These are phyloP conservation scores for Cyclotella kingstonii DNA, from an alignment of 108 stramenopile genomes.

Conservation along the genomic window DNA sequence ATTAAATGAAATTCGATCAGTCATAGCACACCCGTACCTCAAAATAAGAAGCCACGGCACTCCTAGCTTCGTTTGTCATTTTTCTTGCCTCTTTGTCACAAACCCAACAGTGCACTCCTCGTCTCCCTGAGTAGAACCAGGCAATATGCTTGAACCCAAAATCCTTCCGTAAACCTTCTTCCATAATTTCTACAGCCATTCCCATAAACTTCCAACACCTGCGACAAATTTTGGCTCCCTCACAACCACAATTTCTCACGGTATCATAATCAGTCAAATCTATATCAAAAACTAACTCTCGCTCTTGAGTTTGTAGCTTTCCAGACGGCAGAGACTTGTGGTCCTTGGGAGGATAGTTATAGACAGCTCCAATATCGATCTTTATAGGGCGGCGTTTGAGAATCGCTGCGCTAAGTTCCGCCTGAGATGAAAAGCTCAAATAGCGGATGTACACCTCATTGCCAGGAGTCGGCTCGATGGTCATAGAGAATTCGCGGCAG, in stretches of 20 bases:
- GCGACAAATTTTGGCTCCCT: slow-evolving; percentile 85
- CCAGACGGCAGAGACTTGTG: slow-evolving; percentile 63
- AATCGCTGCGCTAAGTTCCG: slow-evolving; percentile 73
- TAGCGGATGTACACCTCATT: slow-evolving; percentile 98
- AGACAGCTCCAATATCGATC: slow-evolving; percentile 99
- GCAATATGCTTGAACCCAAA: slow-evolving; percentile 97
- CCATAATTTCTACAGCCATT: slow-evolving; percentile 93
- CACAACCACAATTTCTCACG: slow-evolving; percentile 94
- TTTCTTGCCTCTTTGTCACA: slow-evolving; percentile 88
- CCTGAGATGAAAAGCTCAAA: slow-evolving; percentile 78
- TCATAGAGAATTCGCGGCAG: slow-evolving; percentile 96
- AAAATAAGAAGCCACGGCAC: slow-evolving; percentile 95
- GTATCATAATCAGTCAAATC: slow-evolving; percentile 99
- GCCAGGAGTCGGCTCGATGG: slow-evolving; percentile 79
- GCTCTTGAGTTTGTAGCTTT: slow-evolving; percentile 81
- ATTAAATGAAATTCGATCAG: too few species aligned
- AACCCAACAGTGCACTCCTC: slow-evolving; percentile 99
- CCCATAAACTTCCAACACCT: slow-evolving; percentile 98
- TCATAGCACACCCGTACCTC: slow-evolving; percentile 68
- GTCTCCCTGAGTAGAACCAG: slow-evolving; percentile 98
- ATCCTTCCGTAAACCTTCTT: slow-evolving; percentile 83
- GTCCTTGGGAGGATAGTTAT: slow-evolving; percentile 86
- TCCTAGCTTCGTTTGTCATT: slow-evolving; percentile 91
- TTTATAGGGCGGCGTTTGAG: slow-evolving; percentile 91
- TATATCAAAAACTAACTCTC: slow-evolving; percentile 99